These are phyloP conservation scores for Alnus glutinosa DNA, from an alignment of 306 rosid genomes.

Conservation along the genomic window DNA sequence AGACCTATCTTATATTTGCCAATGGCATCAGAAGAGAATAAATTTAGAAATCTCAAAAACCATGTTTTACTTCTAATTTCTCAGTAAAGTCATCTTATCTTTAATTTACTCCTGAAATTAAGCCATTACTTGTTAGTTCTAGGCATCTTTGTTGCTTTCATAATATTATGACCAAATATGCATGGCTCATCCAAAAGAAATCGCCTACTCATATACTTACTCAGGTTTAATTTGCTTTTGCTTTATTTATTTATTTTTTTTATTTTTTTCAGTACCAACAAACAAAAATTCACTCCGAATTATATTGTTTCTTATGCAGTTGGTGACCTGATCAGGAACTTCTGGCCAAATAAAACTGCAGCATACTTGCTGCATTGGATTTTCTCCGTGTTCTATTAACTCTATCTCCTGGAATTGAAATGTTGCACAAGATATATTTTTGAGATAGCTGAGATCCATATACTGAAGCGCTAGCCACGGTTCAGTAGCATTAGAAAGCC, in stretches of 20 bases:
- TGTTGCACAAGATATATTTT: neutral
- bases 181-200: too few relatives aligned
- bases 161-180: too few relatives aligned
- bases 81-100: neutral
- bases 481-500: slow-evolving; percentile 23
- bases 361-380: slow-evolving; percentile 17
- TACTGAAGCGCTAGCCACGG: slow-evolving; percentile 8
- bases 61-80: neutral
- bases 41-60: neutral
- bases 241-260: neutral
- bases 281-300: neutral
- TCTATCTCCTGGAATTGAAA: neutral
- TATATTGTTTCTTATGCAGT: neutral
- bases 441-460: slow-evolving; percentile 20
- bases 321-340: slow-evolving; percentile 10
- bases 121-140: too few relatives aligned
- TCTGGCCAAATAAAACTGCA: slow-evolving; percentile 27
- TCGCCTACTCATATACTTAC: too few relatives aligned
- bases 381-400: neutral
- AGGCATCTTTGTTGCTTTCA: neutral
- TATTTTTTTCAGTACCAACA: neutral
- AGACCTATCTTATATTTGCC: neutral
- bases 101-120: neutral
- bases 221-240: neutral
- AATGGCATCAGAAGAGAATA: neutral